Evolutionary conservation across 768 basidiomycete species (phyloP).

Genomic region (Boletus rubescentipes): DNA sequence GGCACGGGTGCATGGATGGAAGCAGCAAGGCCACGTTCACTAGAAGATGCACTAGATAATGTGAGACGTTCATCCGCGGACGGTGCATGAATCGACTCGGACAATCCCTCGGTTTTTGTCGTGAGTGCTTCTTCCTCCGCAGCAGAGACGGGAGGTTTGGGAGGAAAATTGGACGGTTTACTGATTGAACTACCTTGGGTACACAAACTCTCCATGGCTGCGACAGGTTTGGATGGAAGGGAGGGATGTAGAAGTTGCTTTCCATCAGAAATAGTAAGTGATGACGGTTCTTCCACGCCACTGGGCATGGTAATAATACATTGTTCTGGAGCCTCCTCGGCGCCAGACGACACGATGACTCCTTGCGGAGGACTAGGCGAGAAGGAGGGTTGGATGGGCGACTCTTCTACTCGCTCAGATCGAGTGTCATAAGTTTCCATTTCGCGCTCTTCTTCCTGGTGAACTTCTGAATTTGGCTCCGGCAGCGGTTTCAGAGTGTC

Average conservation of each 20-base stretch:
- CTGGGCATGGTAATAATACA: constrained; percentile 14
- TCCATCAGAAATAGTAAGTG: constrained; percentile 12
- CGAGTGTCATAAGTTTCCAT: constrained; percentile 19
- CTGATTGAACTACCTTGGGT: constrained; percentile 13
- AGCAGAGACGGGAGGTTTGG: constrained; percentile 6
- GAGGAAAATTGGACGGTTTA: constrained; percentile 13
- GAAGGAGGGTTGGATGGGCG: constrained; percentile 7
- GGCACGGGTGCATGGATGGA: constrained; percentile 58
- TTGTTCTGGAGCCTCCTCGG: constrained; percentile 18
- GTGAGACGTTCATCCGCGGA: constrained; percentile 15
- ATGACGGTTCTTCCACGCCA: constrained; percentile 5
- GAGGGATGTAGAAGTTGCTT: constrained; percentile 42
- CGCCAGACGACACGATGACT: neutral
- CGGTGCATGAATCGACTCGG: constrained; percentile 29
- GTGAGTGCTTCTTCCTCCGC: constrained; percentile 14
- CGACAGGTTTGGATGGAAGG: constrained; percentile 46
- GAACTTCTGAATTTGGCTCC: constrained; percentile 37
- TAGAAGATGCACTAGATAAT: constrained; percentile 19
- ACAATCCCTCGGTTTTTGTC: constrained; percentile 21
- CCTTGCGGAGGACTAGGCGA: constrained; percentile 4
- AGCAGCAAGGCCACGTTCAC: constrained; percentile 41
- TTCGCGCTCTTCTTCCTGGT: constrained; percentile 21
- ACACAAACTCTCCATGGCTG: constrained; percentile 20
- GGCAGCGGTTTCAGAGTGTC: constrained; percentile 63
- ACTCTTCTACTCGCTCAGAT: constrained; percentile 6